These are phyloP conservation scores for Balansia obtecta DNA, from an alignment of 2,329 filamentous ascomycete genomes.

Conservation along the genomic window DNA sequence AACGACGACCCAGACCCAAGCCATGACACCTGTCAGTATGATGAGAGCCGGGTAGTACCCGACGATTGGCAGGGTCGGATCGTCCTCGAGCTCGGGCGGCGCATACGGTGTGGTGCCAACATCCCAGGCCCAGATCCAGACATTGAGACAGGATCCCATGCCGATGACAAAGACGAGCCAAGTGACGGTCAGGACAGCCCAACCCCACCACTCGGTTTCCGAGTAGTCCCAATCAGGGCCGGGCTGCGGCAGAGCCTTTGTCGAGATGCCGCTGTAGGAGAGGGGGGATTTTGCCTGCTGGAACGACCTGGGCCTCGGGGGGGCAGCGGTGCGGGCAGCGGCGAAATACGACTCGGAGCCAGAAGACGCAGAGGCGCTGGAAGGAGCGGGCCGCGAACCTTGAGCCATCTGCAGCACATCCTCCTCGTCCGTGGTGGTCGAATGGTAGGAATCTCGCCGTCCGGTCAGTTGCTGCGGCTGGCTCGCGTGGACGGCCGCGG, in stretches of 20 bases:
- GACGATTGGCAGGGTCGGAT: conserved; percentile 85
- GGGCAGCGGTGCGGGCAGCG: conserved; percentile 26
- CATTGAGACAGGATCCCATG: conserved; percentile 87
- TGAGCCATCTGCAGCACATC: conserved; percentile 55
- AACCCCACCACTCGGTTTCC: conserved; percentile 97
- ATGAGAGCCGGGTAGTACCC: conserved; percentile 95
- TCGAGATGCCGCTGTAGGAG: conserved; percentile 40
- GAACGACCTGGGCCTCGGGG: conserved; percentile 34
- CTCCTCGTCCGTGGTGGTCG: conserved; percentile 76
- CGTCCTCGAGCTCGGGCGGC: conserved; percentile 88
- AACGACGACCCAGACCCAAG: conserved; percentile 96
- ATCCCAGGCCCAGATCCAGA: conserved; percentile 99
- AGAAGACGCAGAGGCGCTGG: conserved; percentile 35
- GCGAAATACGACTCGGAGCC: conserved; percentile 53
- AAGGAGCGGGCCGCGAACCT: conserved; percentile 30
- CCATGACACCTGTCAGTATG: conserved; percentile 88
- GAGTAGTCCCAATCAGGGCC: conserved; percentile 72
- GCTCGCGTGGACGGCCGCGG: conserved; percentile 1
- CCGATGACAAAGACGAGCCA: conserved; percentile 95
- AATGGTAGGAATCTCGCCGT: conserved; percentile 31
- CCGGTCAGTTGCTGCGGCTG: conserved; percentile 11
- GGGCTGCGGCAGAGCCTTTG: conserved; percentile 31
- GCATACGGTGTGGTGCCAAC: conserved; percentile 93
- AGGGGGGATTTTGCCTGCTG: conserved; percentile 48
- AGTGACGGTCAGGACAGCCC: conserved; percentile 79